Evolutionary conservation across 257 asterid species (phyloP), one percentile per base, ranked within the genome.

Genomic region (Fraxinus excelsior): DNA sequence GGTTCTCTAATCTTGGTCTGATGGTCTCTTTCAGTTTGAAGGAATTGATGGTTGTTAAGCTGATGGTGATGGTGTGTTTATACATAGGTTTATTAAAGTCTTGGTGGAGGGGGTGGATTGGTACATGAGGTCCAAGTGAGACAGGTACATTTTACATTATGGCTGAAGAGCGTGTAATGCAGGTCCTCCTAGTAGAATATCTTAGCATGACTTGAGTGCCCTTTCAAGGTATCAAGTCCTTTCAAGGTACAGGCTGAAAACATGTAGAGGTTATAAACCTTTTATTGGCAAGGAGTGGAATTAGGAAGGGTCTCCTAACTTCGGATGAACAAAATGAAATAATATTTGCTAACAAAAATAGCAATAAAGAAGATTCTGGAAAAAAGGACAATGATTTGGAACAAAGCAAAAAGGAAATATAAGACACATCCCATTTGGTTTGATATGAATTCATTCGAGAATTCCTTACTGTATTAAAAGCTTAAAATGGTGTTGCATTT

Each of bases 181-280:
- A 4, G 26, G 62, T 67, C 73, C 81, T 67, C 73, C 81, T 75
- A 76, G 58, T 49, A n/a, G 40, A 58, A 53, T 78, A 56, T 40
- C 78, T 53, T 60, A 25, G 77, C 80, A 71, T 66, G 37, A 71
- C 73, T 65, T 44, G 7, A 69, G 25, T 70, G 60, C 19, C 76
- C 13, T 75, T 74, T 29, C 37, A 37, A 49, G 38, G 58, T 74
- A 62, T 32, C 35, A 32, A 4, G 6, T 32, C 74, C 13, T 79
- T 74, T 29, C 37, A 37, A 35, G 38, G 58, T 74, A 70, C 34
- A 53, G 73, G 70, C 38, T 35, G 58, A 66, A 81, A 71, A 66
- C 28, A 35, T 72, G 56, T 53, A 35, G 5, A 65, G 56, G 67
- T 51, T 26, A 32, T 49, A 73, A 68, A 62, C 40, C 49, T 40